Conservation (phyloP, 768 basidiomycete genomes). For the Auricularia heimuer region DNA sequence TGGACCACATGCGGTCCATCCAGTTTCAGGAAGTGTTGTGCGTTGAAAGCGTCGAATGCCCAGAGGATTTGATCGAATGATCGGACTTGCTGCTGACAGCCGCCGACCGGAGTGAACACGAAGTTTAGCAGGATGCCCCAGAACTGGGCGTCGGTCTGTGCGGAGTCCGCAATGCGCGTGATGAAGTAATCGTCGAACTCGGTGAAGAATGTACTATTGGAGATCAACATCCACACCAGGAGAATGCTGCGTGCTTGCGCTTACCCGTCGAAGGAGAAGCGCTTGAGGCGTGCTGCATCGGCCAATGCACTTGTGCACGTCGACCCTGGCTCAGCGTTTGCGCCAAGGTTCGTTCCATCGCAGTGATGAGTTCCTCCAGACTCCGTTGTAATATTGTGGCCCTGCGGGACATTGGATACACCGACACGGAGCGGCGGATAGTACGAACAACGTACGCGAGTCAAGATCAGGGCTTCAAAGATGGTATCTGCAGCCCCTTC, state of each 20-base stretch:
- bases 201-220: constrained; percentile 22
- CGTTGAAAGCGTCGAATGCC: constrained; percentile 31
- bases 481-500: constrained; percentile 30
- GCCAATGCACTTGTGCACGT: constrained; percentile 36
- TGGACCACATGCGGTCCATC: constrained; percentile 20
- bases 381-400: constrained; percentile 30
- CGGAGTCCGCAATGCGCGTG: constrained; percentile 25
- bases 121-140: constrained; percentile 31
- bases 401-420: constrained; percentile 7
- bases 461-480: constrained; percentile 30
- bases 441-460: constrained; percentile 10
- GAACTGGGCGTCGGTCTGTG: constrained; percentile 24
- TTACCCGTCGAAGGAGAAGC: constrained; percentile 34
- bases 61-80: constrained; percentile 24
- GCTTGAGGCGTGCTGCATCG: constrained; percentile 24
- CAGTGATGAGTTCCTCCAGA: constrained; percentile 33
- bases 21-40: constrained; percentile 26
- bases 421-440: not conserved
- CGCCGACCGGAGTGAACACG: constrained; percentile 27
- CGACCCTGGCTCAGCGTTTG: constrained; percentile 27
- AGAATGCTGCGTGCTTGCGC: constrained; percentile 3
- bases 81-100: constrained; percentile 31
- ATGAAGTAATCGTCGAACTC: constrained; percentile 37
- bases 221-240: not conserved
- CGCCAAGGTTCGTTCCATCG: constrained; percentile 33